phyloP scores from a whole-genome alignment of 305 asterid species.

The Solanum hybrid region DNA sequence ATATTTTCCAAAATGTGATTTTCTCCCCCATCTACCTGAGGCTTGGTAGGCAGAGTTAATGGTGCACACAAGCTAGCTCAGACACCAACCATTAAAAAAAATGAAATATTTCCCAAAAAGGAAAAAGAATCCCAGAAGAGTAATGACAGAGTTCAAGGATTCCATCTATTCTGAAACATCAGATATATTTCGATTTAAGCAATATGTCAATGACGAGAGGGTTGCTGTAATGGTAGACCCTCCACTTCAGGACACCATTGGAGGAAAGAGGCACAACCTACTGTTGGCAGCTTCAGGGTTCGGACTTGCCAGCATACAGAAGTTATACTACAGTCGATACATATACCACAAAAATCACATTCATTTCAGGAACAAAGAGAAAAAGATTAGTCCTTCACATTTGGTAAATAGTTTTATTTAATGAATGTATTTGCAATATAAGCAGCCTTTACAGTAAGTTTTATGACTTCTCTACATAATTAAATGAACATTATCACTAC shows the following conservation, averaged over 20 bases:
- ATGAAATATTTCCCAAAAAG: neutral
- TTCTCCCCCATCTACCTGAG: neutral
- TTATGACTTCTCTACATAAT: neutral
- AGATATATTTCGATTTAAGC: neutral
- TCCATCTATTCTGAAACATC: neutral
- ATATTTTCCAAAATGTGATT: neutral
- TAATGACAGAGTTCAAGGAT: neutral
- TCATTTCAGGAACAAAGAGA: neutral
- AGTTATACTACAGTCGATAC: neutral
- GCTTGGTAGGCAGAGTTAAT: neutral
- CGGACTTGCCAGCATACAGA: neutral
- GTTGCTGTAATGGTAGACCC: neutral
- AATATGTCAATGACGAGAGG: neutral
- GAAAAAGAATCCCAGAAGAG: neutral
- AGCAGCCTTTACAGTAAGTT: neutral
- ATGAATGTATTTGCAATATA: neutral
- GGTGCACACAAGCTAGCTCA: neutral
- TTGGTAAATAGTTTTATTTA: neutral
- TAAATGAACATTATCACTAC: neutral
- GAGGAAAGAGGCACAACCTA: neutral
- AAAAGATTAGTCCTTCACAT: neutral
- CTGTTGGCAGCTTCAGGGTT: neutral
- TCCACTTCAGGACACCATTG: neutral
- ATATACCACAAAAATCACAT: neutral
- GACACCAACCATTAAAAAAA: neutral